These are phyloP conservation scores for Allium cepa DNA, from an alignment of 106 monocot genomes.

Conservation along the genomic window DNA sequence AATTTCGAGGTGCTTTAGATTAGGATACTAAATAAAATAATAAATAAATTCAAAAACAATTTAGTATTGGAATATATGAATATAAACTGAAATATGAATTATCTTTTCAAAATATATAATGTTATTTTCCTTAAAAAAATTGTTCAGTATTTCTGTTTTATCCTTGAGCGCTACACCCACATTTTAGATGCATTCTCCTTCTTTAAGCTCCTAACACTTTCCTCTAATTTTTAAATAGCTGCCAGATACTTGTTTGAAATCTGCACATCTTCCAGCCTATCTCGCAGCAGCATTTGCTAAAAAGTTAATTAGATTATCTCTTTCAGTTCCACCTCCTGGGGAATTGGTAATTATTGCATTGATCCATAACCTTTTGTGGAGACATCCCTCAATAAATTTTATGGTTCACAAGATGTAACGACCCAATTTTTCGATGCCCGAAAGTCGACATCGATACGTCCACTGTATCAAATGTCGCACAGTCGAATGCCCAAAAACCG, in stretches of 20 bases:
- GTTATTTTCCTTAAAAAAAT: no score
- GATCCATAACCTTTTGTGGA: conserved; percentile 83
- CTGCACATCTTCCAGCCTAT: conserved; percentile 84
- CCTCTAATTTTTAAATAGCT: conserved; percentile 44
- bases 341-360: conserved; percentile 79
- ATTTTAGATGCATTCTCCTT: background rate
- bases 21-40: no score
- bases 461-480: no score
- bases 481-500: no score
- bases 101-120: no score
- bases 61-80: no score
- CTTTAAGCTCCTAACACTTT: background rate
- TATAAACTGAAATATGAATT: no score
- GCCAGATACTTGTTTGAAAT: conserved; percentile 76
- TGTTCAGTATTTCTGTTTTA: background rate
- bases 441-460: no score
- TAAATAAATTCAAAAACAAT: no score
- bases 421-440: no score
- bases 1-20: no score
- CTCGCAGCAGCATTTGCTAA: conserved; percentile 92
- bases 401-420: conserved; percentile 88
- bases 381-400: conserved; percentile 97
- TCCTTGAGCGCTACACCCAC: background rate
- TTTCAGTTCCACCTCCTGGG: conserved; percentile 84
- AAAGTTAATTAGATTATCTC: conserved; percentile 81